Conservation (phyloP, 2,329 filamentous ascomycete species). For the Dichotomopilus funicola region DNA sequence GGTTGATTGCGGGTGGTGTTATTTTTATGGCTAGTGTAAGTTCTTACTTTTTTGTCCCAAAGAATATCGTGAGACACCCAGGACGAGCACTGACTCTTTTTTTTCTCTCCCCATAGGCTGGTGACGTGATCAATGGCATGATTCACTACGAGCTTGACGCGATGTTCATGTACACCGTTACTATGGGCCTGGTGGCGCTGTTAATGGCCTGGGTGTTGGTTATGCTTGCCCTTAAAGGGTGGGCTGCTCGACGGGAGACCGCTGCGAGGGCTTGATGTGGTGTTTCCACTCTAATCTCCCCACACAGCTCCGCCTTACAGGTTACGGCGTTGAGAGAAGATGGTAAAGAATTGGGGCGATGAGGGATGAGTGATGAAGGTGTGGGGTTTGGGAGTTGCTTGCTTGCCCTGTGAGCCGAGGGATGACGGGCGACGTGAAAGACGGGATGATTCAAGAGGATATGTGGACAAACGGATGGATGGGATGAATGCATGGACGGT, state of each 20-base stretch:
- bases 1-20: conserved; percentile 76
- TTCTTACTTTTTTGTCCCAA: background rate
- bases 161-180: conserved; percentile 90
- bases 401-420: too few species aligned
- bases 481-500: background rate
- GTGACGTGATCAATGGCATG: conserved; percentile 71
- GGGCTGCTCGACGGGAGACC: conserved; percentile 55
- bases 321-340: too few species aligned
- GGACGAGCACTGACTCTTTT: too few species aligned
- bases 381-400: too few species aligned
- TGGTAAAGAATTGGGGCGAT: too few species aligned
- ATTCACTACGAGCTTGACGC: conserved; percentile 71
- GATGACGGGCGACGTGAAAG: too few species aligned
- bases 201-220: conserved; percentile 80
- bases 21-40: conserved; percentile 88
- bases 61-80: background rate
- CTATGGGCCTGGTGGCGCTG: conserved; percentile 74
- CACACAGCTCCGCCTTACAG: too few species aligned
- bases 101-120: conserved; percentile 46
- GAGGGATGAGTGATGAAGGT: too few species aligned
- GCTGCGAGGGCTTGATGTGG: background rate
- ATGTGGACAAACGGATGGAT: too few species aligned
- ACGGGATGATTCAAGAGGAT: too few species aligned
- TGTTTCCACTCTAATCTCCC: too few species aligned
- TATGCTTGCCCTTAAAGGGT: conserved; percentile 78